Percentiles rank a stretch among this genome's conserved stretches.
These are phyloP conservation scores for Planoprotostelium fungivorum DNA, from an alignment of 78 protist species.

Conservation along the genomic window DNA sequence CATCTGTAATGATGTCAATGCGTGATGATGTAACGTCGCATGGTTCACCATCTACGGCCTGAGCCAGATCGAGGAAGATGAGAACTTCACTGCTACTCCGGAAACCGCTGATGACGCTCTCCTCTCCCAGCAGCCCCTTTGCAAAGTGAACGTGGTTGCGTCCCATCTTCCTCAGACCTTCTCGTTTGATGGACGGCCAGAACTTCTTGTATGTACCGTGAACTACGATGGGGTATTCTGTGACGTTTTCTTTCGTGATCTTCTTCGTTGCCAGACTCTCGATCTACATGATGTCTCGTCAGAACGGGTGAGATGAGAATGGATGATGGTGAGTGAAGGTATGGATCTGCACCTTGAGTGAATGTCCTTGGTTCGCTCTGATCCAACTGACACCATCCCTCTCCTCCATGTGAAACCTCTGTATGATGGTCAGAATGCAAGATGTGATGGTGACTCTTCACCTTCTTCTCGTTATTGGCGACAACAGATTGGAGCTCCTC, in stretches of 20 bases:
- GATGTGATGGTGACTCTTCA: neutral
- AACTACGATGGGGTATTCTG: constrained; percentile 7
- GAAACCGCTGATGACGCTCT: constrained; percentile 36
- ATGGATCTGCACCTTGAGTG: neutral
- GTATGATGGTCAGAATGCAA: neutral
- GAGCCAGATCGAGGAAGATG: constrained; percentile 37
- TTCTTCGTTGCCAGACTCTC: neutral
- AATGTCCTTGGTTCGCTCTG: constrained; percentile 71
- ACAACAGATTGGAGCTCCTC: neutral
- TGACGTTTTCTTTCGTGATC: neutral
- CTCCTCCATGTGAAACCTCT: neutral
- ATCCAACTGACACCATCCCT: constrained; percentile 1
- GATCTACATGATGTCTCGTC: too few species aligned
- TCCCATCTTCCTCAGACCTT: constrained; percentile 43
- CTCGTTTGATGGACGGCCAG: neutral
- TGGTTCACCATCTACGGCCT: neutral
- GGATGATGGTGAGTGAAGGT: neutral
- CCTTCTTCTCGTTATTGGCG: neutral
- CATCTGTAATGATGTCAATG: neutral
- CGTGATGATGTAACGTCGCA: neutral
- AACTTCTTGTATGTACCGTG: constrained; percentile 53
- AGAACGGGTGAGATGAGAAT: neutral
- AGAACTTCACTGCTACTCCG: constrained; percentile 7
- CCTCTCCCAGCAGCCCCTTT: constrained; percentile 22
- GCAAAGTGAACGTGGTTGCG: constrained; percentile 70